Conservation (phyloP, 164 flowering plant genomes). For the Paratinospora sagittata region DNA sequence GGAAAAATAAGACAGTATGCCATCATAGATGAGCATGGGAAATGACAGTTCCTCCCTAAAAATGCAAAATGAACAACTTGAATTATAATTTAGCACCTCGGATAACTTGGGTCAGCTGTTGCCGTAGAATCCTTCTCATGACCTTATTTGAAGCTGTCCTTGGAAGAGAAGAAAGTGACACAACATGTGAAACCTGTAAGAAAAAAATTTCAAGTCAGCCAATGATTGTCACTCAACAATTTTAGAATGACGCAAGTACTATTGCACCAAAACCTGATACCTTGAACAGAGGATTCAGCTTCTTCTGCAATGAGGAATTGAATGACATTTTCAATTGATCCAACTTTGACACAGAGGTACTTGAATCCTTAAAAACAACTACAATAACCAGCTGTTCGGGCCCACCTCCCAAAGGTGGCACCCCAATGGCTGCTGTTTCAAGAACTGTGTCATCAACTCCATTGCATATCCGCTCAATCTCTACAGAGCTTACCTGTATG, state of each 20-base stretch:
- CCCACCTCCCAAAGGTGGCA: constrained; percentile 82
- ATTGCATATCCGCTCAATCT: constrained; percentile 87
- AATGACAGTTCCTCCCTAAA: no score
- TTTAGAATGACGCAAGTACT: background rate
- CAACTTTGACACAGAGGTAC: constrained; percentile 23
- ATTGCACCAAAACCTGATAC: constrained; percentile 27
- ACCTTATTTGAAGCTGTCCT: constrained; percentile 94
- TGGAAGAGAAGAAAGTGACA: constrained; percentile 60
- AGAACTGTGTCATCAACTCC: constrained; percentile 46
- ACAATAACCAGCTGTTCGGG: constrained; percentile 79
- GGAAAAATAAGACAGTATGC: background rate
- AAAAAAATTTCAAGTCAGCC: background rate
- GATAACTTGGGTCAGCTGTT: constrained; percentile 45
- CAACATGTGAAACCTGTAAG: constrained; percentile 53
- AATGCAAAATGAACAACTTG: background rate
- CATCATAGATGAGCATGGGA: no score
- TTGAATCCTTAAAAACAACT: constrained; percentile 64
- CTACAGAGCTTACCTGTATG: constrained; percentile 83
- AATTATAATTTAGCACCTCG: constrained; percentile 45
- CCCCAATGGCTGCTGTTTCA: constrained; percentile 92
- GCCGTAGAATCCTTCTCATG: constrained; percentile 85
- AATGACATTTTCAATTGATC: constrained; percentile 46
- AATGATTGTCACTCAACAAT: background rate
- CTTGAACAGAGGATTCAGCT: constrained; percentile 85
- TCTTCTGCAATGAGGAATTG: constrained; percentile 69